Evolutionary conservation across 1,284 basidiomycete species (phyloP), one percentile per base, ranked within the genome.

Genomic region (Cryptococcus sp.): DNA sequence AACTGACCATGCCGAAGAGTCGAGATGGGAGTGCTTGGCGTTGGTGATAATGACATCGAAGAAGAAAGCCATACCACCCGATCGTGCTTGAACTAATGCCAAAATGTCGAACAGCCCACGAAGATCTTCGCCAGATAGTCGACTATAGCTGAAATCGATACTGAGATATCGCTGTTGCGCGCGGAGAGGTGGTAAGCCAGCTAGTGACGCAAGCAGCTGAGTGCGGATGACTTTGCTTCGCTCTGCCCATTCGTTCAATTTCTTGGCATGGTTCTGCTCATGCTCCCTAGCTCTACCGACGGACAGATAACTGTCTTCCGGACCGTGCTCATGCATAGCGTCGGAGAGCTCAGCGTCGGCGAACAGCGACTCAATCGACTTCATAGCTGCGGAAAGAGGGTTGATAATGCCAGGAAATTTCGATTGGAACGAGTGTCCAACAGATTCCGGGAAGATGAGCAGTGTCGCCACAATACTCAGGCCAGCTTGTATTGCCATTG

Each of bases 21-120:
- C 74, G 40, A 79, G 60, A 51, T 78, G 76, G 0, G 70, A 64
- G 55, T 75, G 74, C 16, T 65, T 55, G 16, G 73, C 64, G 54
- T 74, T 75, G 43, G 59, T 70, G 22, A 72, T 65, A 20, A 79
- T 65, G 3, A 76, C 70, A 46, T 79, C 76, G 66, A 78, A 79
- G 62, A 78, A 79, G 58, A 77, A 75, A 1, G 73, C 70, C 58
- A 79, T 54, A 1, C 75, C 76, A 1, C 67, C 65, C 3, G 74
- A 74, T 10, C 77, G 68, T n/a, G 69, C 65, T 59, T 78, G 77
- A 16, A 77, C 55, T 0, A 65, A 50, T 13, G 71, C 70, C 11
- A 76, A 55, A 1, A 58, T 61, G 25, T 74, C 64, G 50, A 73
- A 76, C 3, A 79, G 52, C 16, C 70, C 67, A 19, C 64, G 53